phyloP scores from a whole-genome alignment of 352 stramenopile genomes.

The Phytophthora hybrid region DNA sequence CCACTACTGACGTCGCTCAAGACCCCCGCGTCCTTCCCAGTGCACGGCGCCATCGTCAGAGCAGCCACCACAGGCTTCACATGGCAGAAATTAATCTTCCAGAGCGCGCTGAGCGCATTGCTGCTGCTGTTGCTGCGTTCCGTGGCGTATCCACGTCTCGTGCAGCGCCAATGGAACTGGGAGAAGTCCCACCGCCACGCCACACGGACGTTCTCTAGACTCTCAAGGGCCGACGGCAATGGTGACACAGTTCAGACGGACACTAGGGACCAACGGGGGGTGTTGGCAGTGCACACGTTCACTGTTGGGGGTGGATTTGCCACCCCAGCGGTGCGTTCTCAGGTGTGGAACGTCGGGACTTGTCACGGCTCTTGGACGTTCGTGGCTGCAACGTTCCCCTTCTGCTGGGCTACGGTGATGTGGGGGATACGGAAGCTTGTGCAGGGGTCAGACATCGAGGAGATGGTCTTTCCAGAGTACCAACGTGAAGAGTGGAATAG shows the following conservation, averaged over 20 bases:
- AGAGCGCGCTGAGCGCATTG: slow-evolving; percentile 23
- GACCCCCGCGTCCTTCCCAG: slow-evolving; percentile 45
- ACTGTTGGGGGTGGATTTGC: slow-evolving; percentile 16
- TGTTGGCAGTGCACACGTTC: slow-evolving; percentile 37
- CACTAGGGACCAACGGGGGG: background rate
- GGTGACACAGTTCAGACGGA: background rate
- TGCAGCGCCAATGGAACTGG: slow-evolving; percentile 65
- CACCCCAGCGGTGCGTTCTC: slow-evolving; percentile 20
- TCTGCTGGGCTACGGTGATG: slow-evolving; percentile 42
- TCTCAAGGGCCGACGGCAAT: slow-evolving; percentile 25
- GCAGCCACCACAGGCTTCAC: slow-evolving; percentile 31
- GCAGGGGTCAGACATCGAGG: slow-evolving; percentile 3
- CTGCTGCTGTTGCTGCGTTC: slow-evolving; percentile 49
- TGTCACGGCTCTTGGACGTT: slow-evolving; percentile 71
- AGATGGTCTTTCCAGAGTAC: slow-evolving; percentile 28
- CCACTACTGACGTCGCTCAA: slow-evolving; percentile 48
- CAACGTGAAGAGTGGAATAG: slow-evolving; percentile 8
- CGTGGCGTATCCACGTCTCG: slow-evolving; percentile 46
- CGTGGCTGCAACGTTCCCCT: slow-evolving; percentile 42
- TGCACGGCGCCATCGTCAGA: slow-evolving; percentile 44
- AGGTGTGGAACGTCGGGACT: slow-evolving; percentile 32
- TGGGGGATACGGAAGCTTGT: slow-evolving; percentile 23
- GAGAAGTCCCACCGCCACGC: slow-evolving; percentile 39
- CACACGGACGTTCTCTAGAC: slow-evolving; percentile 35
- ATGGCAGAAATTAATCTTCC: slow-evolving; percentile 46